Evolutionary conservation across 441 rosid genomes (phyloP).

Genomic region (Omphalea diandra): DNA sequence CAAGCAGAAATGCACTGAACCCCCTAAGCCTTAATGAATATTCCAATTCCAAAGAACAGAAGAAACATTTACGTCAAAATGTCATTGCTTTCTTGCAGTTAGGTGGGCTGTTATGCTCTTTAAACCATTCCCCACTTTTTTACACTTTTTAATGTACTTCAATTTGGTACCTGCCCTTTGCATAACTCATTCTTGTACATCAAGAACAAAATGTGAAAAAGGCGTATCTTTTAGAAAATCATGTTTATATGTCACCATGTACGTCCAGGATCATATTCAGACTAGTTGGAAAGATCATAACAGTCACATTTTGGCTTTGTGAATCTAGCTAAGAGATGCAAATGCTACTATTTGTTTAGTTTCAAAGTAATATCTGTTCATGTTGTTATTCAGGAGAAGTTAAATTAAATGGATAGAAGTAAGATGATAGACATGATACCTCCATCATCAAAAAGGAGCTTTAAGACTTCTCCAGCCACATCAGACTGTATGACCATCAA

Average conservation of each 20-base stretch:
- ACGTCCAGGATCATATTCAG: too few relatives aligned
- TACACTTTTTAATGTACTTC: neutral
- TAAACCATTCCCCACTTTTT: neutral
- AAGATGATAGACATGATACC: conserved; percentile 45
- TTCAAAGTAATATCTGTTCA: neutral
- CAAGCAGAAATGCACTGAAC: neutral
- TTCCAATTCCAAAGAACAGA: neutral
- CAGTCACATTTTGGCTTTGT: neutral
- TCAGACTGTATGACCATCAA: conserved; percentile 68
- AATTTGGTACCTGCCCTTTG: neutral
- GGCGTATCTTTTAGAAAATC: neutral
- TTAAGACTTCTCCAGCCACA: conserved; percentile 83
- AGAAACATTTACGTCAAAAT: neutral
- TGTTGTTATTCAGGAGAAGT: conserved; percentile 5
- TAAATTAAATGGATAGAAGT: neutral
- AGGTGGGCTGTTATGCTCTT: too few relatives aligned
- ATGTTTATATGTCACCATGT: too few relatives aligned
- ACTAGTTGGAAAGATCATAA: neutral
- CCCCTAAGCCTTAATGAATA: neutral
- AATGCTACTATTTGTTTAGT: neutral
- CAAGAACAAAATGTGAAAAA: neutral
- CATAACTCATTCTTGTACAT: neutral
- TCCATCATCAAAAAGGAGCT: conserved; percentile 81
- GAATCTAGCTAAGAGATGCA: neutral
- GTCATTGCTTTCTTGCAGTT: neutral